A percentile compares a stretch with the other conserved stretches of the same genome.
Evolutionary conservation across 768 basidiomycete species (phyloP).

Genomic region (Russula vinacea): DNA sequence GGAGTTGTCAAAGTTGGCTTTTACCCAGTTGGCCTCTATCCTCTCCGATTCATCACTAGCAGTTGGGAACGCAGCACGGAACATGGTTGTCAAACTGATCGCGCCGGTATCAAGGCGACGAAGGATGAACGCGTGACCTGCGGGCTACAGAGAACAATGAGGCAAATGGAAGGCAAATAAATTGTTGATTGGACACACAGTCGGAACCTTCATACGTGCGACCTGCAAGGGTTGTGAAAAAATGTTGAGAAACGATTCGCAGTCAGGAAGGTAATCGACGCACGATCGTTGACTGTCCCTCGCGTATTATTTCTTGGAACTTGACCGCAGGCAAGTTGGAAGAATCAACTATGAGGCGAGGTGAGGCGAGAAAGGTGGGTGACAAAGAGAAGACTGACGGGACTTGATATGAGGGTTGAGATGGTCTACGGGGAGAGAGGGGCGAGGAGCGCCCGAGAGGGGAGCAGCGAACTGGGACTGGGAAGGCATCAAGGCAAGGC

Average conservation of each 20-base stretch:
- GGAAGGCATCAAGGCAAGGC: conserved; percentile 24
- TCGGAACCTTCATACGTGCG: conserved; percentile 85
- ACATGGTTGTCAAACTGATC: conserved; percentile 93
- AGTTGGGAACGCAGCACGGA: conserved; percentile 87
- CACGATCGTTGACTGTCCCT: conserved; percentile 83
- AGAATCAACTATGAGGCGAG: conserved; percentile 38
- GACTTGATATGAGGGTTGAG: conserved; percentile 34
- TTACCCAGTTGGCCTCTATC: conserved; percentile 79
- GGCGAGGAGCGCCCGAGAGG: conserved; percentile 26
- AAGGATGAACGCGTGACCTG: conserved; percentile 89
- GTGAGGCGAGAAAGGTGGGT: conserved; percentile 25
- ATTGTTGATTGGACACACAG: conserved; percentile 39
- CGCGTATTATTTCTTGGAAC: conserved; percentile 86
- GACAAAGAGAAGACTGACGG: conserved; percentile 31
- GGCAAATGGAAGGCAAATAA: conserved; percentile 28
- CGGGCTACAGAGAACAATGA: conserved; percentile 45
- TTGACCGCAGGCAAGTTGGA: conserved; percentile 69
- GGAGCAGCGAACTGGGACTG: conserved; percentile 25
- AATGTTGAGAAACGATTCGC: conserved; percentile 13
- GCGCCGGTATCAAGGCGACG: conserved; percentile 92
- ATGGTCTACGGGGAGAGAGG: conserved; percentile 29
- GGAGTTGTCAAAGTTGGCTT: conserved; percentile 66
- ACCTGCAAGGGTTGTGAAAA: conserved; percentile 49
- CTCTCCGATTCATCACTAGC: conserved; percentile 76
- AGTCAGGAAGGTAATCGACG: conserved; percentile 33